Evolutionary conservation across 2,329 filamentous ascomycete genomes (phyloP).

Genomic region (Reticulascus tulasneorum): DNA sequence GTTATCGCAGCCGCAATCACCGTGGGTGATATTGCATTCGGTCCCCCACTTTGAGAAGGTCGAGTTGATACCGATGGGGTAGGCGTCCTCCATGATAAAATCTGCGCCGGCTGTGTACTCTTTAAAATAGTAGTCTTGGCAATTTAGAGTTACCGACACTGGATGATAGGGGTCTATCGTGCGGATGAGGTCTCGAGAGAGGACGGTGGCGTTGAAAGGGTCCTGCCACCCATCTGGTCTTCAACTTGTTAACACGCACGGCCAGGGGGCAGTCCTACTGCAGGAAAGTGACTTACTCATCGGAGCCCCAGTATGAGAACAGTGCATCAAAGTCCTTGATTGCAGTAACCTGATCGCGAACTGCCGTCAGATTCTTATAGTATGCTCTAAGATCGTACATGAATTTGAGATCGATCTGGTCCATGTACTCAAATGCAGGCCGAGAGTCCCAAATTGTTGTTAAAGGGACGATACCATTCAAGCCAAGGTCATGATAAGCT

Average conservation of each 20-base stretch:
- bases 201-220: constrained; percentile 42
- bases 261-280: constrained; percentile 12
- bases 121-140: constrained; percentile 56
- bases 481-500: no score
- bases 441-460: constrained; percentile 30
- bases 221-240: constrained; percentile 21
- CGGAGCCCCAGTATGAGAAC: constrained; percentile 42
- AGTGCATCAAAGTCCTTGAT: constrained; percentile 35
- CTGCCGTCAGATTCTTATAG: constrained; percentile 40
- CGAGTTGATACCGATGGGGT: constrained; percentile 55
- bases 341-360: constrained; percentile 32
- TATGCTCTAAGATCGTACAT: constrained; percentile 41
- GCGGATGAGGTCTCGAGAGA: constrained; percentile 41
- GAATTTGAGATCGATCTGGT: constrained; percentile 31
- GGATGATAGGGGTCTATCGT: constrained; percentile 58
- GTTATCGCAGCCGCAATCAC: constrained; percentile 61
- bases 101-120: constrained; percentile 52
- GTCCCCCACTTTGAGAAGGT: constrained; percentile 54
- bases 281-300: constrained; percentile 30
- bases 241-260: constrained; percentile 13
- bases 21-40: constrained; percentile 53
- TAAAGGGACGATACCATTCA: not conserved
- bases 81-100: constrained; percentile 57
- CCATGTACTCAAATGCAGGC: constrained; percentile 34
- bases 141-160: constrained; percentile 56